Evolutionary conservation across 495 filamentous ascomycete genomes (phyloP).

Genomic region (Baudoinia panamericana): DNA sequence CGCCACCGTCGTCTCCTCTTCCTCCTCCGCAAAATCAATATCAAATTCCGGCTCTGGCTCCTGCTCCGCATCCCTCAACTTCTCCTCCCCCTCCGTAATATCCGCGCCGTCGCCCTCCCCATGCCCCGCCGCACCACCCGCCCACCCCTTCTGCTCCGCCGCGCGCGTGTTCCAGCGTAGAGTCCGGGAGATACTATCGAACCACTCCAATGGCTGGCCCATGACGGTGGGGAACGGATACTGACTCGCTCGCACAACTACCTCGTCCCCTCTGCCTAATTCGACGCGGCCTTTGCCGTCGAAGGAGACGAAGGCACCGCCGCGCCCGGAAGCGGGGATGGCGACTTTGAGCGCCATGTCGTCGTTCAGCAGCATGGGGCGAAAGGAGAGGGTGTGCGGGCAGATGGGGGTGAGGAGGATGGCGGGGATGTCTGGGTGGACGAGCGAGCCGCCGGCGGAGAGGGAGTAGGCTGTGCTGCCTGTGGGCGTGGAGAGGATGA

Average conservation of each 20-base stretch:
- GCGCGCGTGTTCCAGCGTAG: conserved; percentile 86
- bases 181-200: conserved; percentile 79
- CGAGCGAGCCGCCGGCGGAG: conserved; percentile 86
- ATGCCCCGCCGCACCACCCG: conserved; percentile 29
- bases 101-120: conserved; percentile 35
- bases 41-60: conserved; percentile 47
- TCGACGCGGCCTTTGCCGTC: conserved; percentile 93
- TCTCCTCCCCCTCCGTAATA: conserved; percentile 38
- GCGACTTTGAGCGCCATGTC: conserved; percentile 78
- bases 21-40: conserved; percentile 17
- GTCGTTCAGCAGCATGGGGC: conserved; percentile 97
- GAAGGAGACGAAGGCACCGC: conserved; percentile 88
- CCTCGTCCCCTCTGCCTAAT: conserved; percentile 78
- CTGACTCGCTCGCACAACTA: conserved; percentile 83
- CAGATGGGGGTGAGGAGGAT: conserved; percentile 97
- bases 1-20: not conserved
- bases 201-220: conserved; percentile 67
- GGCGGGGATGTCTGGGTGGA: conserved; percentile 92
- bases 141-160: conserved; percentile 73
- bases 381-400: conserved; percentile 90
- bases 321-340: conserved; percentile 70
- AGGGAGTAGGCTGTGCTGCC: conserved; percentile 87
- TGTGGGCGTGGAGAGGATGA: conserved; percentile 93
- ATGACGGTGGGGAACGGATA: conserved; percentile 95
- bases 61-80: conserved; percentile 14